Base-by-base conservation (phyloP, 2,329 filamentous ascomycete species). In the Drechslera avenae region DNA sequence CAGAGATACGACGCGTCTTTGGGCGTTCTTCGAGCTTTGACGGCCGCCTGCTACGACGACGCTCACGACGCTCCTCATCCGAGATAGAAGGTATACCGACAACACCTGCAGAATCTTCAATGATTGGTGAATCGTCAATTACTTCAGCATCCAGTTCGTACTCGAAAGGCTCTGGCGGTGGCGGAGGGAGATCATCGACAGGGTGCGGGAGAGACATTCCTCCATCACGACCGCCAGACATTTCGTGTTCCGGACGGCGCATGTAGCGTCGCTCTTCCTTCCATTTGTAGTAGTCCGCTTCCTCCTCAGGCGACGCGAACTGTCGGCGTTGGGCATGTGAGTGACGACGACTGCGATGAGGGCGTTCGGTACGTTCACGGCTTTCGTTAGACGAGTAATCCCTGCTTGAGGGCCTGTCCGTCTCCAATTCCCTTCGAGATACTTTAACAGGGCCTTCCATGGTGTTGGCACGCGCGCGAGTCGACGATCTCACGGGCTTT, bases 381-480 rank as follows among this genome's bases (percentile, higher is more conserved):
- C 67, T 68, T 18, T 64, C 69, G 23, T 65, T 66, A 1, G 70
- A 72, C 2, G 69, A 72, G 26, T 68, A 59, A 10, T 66, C 62
- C 45, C 66, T 70, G 41, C 62, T 69, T 14, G 54, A 53, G 5
- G 66, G 62, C 12, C 62, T 58, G 9, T 62, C 63, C 13, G 36
- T 56, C 16, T 70, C 66, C 10, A 31, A 12, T 13, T 69, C 65
- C 10, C 60, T 69, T 4, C 56, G 55, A 21, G 56, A 36, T 6
- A 49, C 43, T 21, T 55, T 56, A 3, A 54, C 40, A 1, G 57
- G 54, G 4, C 46, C 59, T 5, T 64, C 58, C 5, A 62, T 40
- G 5, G 68, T 59, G 36, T 72, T 68, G 5, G 62, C 59, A 18
- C 62, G 64, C 3, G 60, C 60, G 14, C 63, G 65, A 14, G 59